Conservation (phyloP, 257 asterid species). For the Phtheirospermum japonicum region DNA sequence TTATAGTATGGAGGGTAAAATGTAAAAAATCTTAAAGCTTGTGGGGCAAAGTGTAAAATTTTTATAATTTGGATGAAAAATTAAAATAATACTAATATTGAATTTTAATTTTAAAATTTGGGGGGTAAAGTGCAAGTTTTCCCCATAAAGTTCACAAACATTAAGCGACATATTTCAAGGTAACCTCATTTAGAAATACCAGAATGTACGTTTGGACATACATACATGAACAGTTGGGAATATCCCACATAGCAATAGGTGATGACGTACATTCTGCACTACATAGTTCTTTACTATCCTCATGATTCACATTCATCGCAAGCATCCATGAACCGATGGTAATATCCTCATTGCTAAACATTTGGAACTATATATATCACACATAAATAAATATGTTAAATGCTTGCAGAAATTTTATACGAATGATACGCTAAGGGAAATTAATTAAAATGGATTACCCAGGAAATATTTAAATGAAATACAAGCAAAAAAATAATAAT, state of each 20-base stretch:
- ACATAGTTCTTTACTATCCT: slow-evolving; percentile 66
- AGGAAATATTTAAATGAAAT: background rate
- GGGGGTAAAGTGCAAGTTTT: no score
- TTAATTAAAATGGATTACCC: background rate
- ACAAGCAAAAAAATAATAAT: no score
- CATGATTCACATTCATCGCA: no score
- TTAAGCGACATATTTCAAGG: background rate
- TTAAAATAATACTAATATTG: no score
- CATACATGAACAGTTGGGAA: slow-evolving; percentile 95
- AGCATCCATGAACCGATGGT: slow-evolving; percentile 99
- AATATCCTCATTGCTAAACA: slow-evolving; percentile 98
- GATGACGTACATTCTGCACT: slow-evolving; percentile 62
- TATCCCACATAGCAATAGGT: slow-evolving; percentile 96
- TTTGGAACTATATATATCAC: slow-evolving; percentile 61
- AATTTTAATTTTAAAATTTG: no score
- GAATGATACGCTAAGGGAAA: no score
- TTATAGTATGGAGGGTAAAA: no score
- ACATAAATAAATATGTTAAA: slow-evolving; percentile 1
- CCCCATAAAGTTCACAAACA: background rate
- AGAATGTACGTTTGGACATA: background rate
- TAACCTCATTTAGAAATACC: background rate
- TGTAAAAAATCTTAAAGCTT: no score
- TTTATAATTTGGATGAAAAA: no score
- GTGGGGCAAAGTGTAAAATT: no score
- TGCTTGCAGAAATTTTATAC: background rate